These are phyloP conservation scores for Ceratocystis destructans DNA, from an alignment of 2,329 filamentous ascomycete genomes.

Conservation along the genomic window DNA sequence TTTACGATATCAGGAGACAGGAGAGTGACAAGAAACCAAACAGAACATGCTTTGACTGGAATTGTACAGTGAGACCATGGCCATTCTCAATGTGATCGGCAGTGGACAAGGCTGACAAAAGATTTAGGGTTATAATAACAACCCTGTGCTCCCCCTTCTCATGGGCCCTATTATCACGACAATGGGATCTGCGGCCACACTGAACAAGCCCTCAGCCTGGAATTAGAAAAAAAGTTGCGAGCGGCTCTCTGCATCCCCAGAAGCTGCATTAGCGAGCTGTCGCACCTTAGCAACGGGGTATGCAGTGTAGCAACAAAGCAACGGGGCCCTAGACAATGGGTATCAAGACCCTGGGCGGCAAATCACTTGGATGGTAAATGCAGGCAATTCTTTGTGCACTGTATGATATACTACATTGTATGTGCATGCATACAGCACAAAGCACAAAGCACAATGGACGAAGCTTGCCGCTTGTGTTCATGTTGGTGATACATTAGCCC, in stretches of 20 bases:
- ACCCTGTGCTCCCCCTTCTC: not conserved
- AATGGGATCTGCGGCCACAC: not conserved
- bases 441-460: not conserved
- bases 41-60: not conserved
- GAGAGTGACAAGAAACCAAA: no score
- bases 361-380: not conserved
- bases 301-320: conserved; percentile 1
- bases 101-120: no score
- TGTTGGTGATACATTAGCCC: not conserved
- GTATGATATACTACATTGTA: not conserved
- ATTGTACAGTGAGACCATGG: not conserved
- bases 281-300: conserved; percentile 8
- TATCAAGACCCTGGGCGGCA: not conserved
- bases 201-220: not conserved
- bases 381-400: not conserved
- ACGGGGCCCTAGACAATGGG: not conserved
- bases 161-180: not conserved
- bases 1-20: no score
- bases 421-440: not conserved
- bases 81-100: not conserved
- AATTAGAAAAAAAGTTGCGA: conserved; percentile 4
- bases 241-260: conserved; percentile 4
- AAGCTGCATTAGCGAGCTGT: conserved; percentile 10
- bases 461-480: not conserved
- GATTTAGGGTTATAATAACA: not conserved